Percentiles rank a stretch among this genome's conserved stretches.
Conservation (phyloP, 2,329 filamentous ascomycete genomes). For the Dothideomycetes sp. region DNA sequence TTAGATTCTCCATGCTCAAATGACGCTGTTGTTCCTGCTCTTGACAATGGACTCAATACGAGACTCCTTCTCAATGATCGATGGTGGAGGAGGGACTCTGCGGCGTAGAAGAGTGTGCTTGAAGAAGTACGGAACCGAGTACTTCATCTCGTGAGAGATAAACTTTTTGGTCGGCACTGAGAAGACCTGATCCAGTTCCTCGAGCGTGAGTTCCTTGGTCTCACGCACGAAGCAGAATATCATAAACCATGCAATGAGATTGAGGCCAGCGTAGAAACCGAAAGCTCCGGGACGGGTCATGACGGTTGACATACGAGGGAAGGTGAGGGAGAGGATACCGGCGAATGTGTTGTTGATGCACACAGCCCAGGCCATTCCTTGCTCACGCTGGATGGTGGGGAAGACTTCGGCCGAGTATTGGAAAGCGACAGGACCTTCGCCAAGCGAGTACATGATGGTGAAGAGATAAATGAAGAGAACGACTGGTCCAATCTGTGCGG, state of each 20-base stretch:
- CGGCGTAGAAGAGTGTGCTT: conserved; percentile 31
- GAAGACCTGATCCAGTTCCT: conserved; percentile 42
- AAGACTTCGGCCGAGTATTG: conserved; percentile 38
- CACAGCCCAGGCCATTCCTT: conserved; percentile 43
- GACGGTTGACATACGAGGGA: conserved; percentile 37
- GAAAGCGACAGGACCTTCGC: conserved; percentile 34
- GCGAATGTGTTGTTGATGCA: conserved; percentile 47
- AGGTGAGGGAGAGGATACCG: conserved; percentile 31
- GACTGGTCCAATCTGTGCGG: conserved; percentile 29
- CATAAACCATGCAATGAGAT: conserved; percentile 46
- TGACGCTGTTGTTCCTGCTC: too few species aligned
- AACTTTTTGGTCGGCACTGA: conserved; percentile 35
- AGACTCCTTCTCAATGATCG: conserved; percentile 31
- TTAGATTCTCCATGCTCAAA: too few species aligned
- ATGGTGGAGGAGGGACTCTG: conserved; percentile 30
- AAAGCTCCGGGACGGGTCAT: conserved; percentile 44
- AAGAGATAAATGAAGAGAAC: conserved; percentile 41
- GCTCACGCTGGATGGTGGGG: conserved; percentile 37
- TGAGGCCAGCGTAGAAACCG: conserved; percentile 49
- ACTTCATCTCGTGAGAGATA: conserved; percentile 31
- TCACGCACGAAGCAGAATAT: conserved; percentile 35
- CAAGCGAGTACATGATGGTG: conserved; percentile 42
- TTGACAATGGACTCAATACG: too few species aligned
- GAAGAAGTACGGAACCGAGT: conserved; percentile 35
- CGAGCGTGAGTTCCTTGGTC: conserved; percentile 37